Evolutionary conservation across 768 basidiomycete species (phyloP).

Genomic region (Suillus decipiens): DNA sequence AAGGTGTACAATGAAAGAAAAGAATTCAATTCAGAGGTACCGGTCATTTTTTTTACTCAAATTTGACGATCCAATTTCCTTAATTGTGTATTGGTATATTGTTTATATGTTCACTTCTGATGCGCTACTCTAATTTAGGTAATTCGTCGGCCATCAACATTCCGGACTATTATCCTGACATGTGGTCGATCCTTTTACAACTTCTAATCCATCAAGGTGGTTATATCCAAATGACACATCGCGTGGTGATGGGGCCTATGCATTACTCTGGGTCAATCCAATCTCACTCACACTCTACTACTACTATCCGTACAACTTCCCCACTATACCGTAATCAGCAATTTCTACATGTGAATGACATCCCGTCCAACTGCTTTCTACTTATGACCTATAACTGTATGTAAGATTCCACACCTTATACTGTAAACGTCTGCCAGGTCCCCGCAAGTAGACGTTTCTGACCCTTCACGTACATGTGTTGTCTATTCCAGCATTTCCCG

Average conservation of each 20-base stretch:
- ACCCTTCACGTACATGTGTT: slow-evolving; percentile 36
- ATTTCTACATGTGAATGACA: slow-evolving; percentile 37
- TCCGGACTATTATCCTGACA: slow-evolving; percentile 20
- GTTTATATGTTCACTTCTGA: slow-evolving; percentile 13
- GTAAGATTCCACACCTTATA: slow-evolving; percentile 38
- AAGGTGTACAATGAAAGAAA: slow-evolving; percentile 1
- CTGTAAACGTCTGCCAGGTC: slow-evolving; percentile 32
- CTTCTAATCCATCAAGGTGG: slow-evolving; percentile 18
- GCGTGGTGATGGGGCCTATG: slow-evolving; percentile 16
- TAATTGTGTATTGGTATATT: slow-evolving; percentile 16
- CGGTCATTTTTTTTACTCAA: slow-evolving; percentile 1
- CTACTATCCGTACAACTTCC: slow-evolving; percentile 31
- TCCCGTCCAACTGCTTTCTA: slow-evolving; percentile 23
- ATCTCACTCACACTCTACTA: slow-evolving; percentile 6
- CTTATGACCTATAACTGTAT: slow-evolving; percentile 30
- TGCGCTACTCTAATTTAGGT: slow-evolving; percentile 24
- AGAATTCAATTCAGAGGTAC: slow-evolving; percentile 11
- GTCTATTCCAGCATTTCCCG: slow-evolving; percentile 31
- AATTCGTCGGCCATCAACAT: slow-evolving; percentile 30
- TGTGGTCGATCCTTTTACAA: slow-evolving; percentile 19
- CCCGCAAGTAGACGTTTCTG: slow-evolving; percentile 33
- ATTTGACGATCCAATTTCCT: slow-evolving; percentile 29
- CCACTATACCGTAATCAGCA: slow-evolving; percentile 34
- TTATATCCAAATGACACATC: slow-evolving; percentile 28
- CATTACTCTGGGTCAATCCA: neutral